Base-by-base conservation (phyloP, 2,329 filamentous ascomycete species). In the Lomentospora prolificans region DNA sequence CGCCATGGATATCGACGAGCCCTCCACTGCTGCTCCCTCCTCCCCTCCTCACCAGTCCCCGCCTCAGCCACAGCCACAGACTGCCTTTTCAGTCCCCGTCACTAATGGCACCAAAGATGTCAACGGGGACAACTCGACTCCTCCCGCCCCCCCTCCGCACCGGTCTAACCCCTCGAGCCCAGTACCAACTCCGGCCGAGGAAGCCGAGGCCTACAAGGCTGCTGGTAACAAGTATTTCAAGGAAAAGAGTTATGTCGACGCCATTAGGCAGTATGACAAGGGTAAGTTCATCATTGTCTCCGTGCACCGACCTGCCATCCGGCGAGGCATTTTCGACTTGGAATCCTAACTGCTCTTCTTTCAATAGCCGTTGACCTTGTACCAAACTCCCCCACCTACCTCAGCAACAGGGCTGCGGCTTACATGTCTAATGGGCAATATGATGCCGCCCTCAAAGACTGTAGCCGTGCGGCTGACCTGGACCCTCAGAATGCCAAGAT, bases 221-320 rank as follows among this genome's bases (percentile, higher is more conserved):
- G 83, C 89, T 2, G 94, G 94, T 58, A 99, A 99, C 75, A 94
- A 94, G 66, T 92, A 89, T 67, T 99, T 96, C 81, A 97, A 96
- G 76, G 89, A 91, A 60, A 89, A 87, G 68, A 89, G 96, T 66
- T 99, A 92, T 70, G 74, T 78, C 58, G 86, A 87, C 67, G 92
- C 94, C 24, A 91, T 97, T 68, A 81, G 88, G 62, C 90, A 96
- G 70, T 99, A 97, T 70, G 89, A 88, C 63, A 96, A 95, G 82
- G 92, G 92, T 96, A 77, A 67, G 69, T 58, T 56, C 17, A 2
- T 44, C 24, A 19, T 22, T 14, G 27, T 33, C 44, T 58, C 25
- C 19, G 14, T 28, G 12, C 12, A 30, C 50, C 24, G 17, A 30
- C 30, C n/a, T 46, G n/a, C n/a, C 39, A 46, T 48, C 53, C 33